Conservation (phyloP, 78 protist genomes). For the Parvularia atlantis region DNA sequence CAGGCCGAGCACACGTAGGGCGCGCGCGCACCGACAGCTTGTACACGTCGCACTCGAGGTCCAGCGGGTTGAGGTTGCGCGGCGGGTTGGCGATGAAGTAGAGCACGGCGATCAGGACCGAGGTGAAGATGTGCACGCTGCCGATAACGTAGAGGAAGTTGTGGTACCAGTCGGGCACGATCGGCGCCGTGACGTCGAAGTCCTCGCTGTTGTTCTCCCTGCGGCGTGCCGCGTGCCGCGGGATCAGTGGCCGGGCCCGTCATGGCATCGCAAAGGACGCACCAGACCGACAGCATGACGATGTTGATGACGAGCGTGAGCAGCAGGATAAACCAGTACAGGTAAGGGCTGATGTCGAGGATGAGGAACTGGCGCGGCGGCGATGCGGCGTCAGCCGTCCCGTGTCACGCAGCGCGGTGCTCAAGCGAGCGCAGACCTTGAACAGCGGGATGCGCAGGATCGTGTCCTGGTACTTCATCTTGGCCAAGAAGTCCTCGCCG, state of each 20-base stretch:
- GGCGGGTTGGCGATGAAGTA: background rate
- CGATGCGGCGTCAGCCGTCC: too few species aligned
- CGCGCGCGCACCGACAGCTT: too few species aligned
- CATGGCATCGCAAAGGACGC: background rate
- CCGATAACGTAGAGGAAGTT: background rate
- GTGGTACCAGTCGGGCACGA: background rate
- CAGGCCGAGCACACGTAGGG: too few species aligned
- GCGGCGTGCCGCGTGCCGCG: too few species aligned
- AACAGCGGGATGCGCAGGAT: background rate
- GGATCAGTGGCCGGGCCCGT: too few species aligned
- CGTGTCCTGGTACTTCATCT: background rate
- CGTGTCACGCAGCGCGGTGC: too few species aligned
- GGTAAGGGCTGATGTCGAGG: background rate
- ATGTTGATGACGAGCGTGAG: conserved; percentile 1
- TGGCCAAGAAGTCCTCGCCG: background rate
- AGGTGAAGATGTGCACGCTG: background rate
- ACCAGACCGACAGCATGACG: background rate
- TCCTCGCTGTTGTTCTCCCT: too few species aligned
- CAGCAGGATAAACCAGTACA: background rate
- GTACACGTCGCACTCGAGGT: too few species aligned
- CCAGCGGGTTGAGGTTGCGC: background rate
- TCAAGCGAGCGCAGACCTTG: too few species aligned
- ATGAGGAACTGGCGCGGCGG: background rate
- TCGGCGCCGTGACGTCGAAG: too few species aligned
- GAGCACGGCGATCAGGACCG: background rate